phyloP scores from a whole-genome alignment of 176 grass and related monocot genomes.

The Thalia dealbata region DNA sequence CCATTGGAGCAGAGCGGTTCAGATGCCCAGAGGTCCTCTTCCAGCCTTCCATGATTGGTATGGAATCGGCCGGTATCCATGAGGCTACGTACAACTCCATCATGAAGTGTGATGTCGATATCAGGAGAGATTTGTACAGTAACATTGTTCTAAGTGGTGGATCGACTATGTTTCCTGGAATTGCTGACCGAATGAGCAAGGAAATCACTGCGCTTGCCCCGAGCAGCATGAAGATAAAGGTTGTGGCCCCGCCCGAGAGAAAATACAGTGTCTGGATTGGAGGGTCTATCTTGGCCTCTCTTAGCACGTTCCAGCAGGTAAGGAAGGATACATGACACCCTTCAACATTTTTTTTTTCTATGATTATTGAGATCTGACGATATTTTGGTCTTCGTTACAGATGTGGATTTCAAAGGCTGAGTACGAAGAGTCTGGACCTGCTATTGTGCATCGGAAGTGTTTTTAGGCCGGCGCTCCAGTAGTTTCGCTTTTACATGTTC shows the following conservation, averaged over 20 bases:
- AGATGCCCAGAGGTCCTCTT: slow-evolving; percentile 17
- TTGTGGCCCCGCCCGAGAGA: slow-evolving; percentile 11
- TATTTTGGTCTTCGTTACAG: neutral
- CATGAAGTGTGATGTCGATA: slow-evolving; percentile 16
- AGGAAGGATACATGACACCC: neutral
- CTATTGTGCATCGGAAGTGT: slow-evolving; percentile 16
- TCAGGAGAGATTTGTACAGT: slow-evolving; percentile 11
- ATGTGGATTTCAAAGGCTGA: slow-evolving; percentile 20
- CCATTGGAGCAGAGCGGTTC: slow-evolving; percentile 9
- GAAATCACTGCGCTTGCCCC: slow-evolving; percentile 14
- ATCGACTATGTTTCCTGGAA: slow-evolving; percentile 14
- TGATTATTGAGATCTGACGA: neutral
- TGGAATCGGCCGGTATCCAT: slow-evolving; percentile 8
- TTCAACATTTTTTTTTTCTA: neutral
- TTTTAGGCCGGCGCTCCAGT: neutral
- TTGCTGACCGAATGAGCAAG: slow-evolving; percentile 18
- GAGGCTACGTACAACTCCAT: slow-evolving; percentile 12
- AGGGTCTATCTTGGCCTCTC: slow-evolving; percentile 8
- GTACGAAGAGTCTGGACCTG: slow-evolving; percentile 9
- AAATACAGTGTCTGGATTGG: slow-evolving; percentile 17
- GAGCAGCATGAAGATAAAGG: slow-evolving; percentile 20
- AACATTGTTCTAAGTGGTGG: slow-evolving; percentile 15
- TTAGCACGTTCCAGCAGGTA: slow-evolving; percentile 18
- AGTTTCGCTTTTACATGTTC: neutral
- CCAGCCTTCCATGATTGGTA: slow-evolving; percentile 13